Evolutionary conservation across 1,284 basidiomycete genomes (phyloP).

Genomic region (Puccinia coronata): DNA sequence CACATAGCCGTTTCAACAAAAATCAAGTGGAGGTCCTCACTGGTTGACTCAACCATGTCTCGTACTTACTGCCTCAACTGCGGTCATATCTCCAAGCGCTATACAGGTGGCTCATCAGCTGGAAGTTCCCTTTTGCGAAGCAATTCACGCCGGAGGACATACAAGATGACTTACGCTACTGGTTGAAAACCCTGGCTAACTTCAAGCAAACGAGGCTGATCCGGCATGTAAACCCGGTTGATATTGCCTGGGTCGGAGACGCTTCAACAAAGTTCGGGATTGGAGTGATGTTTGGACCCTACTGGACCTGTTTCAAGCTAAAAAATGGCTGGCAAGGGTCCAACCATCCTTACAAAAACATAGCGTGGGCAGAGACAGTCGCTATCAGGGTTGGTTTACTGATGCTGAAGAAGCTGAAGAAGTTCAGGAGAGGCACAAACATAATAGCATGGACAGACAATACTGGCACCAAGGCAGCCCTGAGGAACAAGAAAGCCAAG

Average conservation of each 20-base stretch:
- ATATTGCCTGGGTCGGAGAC: neutral
- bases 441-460: no score
- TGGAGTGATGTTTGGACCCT: neutral
- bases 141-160: no score
- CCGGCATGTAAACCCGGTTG: neutral
- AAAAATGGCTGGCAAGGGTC: no score
- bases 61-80: neutral
- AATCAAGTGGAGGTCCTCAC: neutral
- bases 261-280: conserved; percentile 3
- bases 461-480: no score
- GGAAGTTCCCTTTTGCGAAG: no score
- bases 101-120: neutral
- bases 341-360: neutral
- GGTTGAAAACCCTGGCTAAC: no score
- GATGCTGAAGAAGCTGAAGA: neutral
- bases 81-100: neutral
- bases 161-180: no score
- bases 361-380: neutral
- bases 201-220: neutral
- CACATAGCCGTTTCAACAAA: neutral
- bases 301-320: neutral
- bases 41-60: conserved; percentile 1
- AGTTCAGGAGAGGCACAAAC: no score
- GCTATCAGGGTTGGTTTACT: neutral
- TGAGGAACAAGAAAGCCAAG: no score